Base-by-base conservation (phyloP, 139 green algal species). In the Auxenochlorella pyrenoidosa region DNA sequence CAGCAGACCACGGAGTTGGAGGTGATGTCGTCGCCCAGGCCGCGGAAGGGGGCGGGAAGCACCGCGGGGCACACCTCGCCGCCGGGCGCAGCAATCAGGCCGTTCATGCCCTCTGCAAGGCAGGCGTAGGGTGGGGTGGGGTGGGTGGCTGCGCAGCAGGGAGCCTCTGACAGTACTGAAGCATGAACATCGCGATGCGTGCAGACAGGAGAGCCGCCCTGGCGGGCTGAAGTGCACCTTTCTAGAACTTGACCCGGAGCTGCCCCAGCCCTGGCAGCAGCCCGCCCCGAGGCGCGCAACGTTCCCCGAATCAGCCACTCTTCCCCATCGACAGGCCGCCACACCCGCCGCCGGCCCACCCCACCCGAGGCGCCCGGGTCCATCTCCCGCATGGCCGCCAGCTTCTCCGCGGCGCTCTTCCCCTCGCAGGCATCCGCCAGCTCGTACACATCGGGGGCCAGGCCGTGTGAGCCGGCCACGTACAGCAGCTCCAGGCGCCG, bases 401-500 rank as follows among this genome's bases (percentile, higher is more conserved):
- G 77, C 41, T 32, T 38, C 28, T n/a, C 59, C 24, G 60, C 44
- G 2, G 71, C 83, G 24, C 65, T 59, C 38, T 13, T 38, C 0
- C n/a, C 76, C 26, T 51, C 65, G 12, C 16, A 70, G 4, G 83
- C 88, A 18, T 93, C 92, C 36, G 94, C 95, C 80, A 98, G 75
- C 80, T 95, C 89, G 54, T 92, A 91, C 30, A 97, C 90, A 51
- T 90, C 89, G 32, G 95, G 91, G 5, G 95, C 94, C 86, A 99
- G 90, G 40, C 94, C 83, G 94, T 99, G 95, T 43, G 43, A 84
- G 73, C 81, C 90, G 38, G 93, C 85, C 30, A 99, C 75, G 85
- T 96, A 98, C 79, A 99, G 72, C 76, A 96, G 83, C 83, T 98
- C 94, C 28, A 93, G 85, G 73, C 95, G 92, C 32, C 86, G 89